Base-by-base conservation (phyloP, 495 filamentous ascomycete species). In the Neurospora sp. region DNA sequence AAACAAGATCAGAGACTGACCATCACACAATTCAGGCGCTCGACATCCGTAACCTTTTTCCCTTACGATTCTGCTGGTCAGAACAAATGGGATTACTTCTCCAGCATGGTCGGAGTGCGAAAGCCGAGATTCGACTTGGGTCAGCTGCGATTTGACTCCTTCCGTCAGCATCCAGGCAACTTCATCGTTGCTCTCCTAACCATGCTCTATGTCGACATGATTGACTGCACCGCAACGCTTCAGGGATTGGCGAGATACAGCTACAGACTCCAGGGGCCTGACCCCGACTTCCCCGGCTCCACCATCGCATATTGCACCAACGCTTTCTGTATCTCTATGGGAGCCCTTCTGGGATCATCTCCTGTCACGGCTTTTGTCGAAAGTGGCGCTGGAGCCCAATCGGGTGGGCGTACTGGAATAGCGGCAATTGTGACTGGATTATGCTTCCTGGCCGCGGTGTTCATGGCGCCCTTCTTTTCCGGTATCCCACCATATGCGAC, bases 401-500 rank as follows among this genome's bases (percentile, higher is more conserved):
- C 94, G 81, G 93, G 93, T 12, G 92, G 92, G 0, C 88, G 89
- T 69, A 94, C 92, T 0, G 93, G 93, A 8, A 82, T 96, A 22
- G 94, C 93, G 7, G 90, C 92, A 3, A 89, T 92, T 72, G 85
- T 87, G 44, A 88, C 91, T 0, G 93, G 93, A 4, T 69, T 91
- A 69, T 92, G 90, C 76, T 96, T 96, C 83, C 87, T 96, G 74
- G 83, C 93, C 75, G 86, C 91, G 35, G 84, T 94, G 40, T 94
- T 96, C 85, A 93, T 96, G 78, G 91, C 92, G 0, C 93, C 93
- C 0, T 91, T 96, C 38, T 91, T 94, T 74, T 91, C 92, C 39
- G 92, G 90, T 2, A 93, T 94, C 68, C 93, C 93, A 2, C 90
- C 93, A 0, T 96, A 92, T 92, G 93, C 93, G 6, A 94, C 92